These are phyloP conservation scores for Trifolium repens DNA, from an alignment of 306 rosid genomes.

Conservation along the genomic window DNA sequence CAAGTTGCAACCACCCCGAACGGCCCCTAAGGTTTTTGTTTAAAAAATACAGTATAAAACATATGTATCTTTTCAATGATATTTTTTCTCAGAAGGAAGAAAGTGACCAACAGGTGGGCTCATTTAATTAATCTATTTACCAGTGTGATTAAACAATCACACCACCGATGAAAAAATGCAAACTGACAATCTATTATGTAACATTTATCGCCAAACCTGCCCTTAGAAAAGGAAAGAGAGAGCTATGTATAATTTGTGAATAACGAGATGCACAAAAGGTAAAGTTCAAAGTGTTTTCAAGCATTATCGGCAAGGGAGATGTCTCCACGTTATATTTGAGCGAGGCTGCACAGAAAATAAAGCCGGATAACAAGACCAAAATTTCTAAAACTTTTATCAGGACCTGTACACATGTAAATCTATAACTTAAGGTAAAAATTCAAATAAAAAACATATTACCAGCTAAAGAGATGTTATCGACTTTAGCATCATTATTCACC, in stretches of 20 bases:
- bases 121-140: background rate
- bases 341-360: conserved; percentile 22
- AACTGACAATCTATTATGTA: conserved; percentile 22
- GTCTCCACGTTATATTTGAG: conserved; percentile 28
- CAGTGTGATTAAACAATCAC: conserved; percentile 24
- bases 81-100: background rate
- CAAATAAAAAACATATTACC: conserved; percentile 51
- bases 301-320: background rate
- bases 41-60: background rate
- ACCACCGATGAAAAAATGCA: background rate
- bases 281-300: background rate
- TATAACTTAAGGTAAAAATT: conserved; percentile 17
- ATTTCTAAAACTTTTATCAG: conserved; percentile 6
- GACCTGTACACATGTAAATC: conserved; percentile 24
- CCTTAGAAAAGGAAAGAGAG: conserved; percentile 10
- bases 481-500: conserved; percentile 53
- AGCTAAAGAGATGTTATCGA: conserved; percentile 47
- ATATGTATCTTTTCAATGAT: background rate
- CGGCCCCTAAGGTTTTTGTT: too few relatives aligned
- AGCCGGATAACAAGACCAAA: conserved; percentile 36
- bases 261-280: conserved; percentile 14
- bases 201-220: conserved; percentile 9
- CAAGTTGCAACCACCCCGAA: too few relatives aligned
- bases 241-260: conserved; percentile 2
- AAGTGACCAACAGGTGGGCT: background rate